Evolutionary conservation across 2,329 filamentous ascomycete species (phyloP).

Genomic region (Fusarium equiseti): DNA sequence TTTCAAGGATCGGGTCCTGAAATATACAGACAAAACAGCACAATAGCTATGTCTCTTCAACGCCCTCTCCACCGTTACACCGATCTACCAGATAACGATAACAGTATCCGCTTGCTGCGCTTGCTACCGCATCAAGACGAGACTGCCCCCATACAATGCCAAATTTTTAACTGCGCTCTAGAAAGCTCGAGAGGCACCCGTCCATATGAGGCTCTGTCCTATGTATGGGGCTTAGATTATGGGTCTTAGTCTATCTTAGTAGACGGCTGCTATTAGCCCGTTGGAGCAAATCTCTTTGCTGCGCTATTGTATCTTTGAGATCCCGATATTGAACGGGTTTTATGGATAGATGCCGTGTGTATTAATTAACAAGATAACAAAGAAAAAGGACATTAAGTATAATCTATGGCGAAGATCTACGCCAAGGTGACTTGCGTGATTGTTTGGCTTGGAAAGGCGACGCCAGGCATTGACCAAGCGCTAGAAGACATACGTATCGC

Average conservation of each 20-base stretch:
- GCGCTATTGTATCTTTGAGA: neutral
- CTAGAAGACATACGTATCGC: neutral
- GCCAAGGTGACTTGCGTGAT: neutral
- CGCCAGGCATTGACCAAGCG: neutral
- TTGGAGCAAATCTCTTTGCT: neutral
- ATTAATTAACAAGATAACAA: neutral
- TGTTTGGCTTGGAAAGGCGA: neutral
- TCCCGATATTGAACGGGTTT: neutral
- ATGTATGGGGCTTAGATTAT: neutral
- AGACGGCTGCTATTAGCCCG: fast-evolving
- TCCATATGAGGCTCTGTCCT: neutral
- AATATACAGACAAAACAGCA: no score
- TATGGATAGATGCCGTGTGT: neutral
- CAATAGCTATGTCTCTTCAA: no score
- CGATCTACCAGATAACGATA: no score
- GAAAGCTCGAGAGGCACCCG: neutral
- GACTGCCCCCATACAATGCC: neutral
- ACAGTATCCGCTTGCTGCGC: neutral
- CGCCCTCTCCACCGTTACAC: no score
- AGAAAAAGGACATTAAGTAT: neutral
- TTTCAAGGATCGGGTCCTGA: no score
- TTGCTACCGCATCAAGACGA: neutral
- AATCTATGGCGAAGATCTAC: neutral
- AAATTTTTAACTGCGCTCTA: neutral
- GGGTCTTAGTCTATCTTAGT: neutral